Conservation (phyloP, 257 asterid species). For the Ilex asprella region DNA sequence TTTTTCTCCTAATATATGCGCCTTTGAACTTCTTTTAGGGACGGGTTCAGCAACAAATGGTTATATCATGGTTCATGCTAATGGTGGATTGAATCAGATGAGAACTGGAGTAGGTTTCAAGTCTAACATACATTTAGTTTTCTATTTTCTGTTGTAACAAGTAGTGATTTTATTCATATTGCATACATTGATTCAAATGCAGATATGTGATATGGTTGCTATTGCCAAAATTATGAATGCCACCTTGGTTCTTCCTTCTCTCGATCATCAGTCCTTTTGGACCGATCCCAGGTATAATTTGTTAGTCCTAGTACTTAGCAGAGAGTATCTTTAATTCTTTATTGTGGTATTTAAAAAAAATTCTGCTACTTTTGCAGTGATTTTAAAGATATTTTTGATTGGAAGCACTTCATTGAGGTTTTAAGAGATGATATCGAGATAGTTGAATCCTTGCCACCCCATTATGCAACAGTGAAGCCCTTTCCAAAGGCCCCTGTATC, state of each 20-base stretch:
- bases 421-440: conserved; percentile 50
- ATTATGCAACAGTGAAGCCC: conserved; percentile 35
- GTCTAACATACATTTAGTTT: neutral
- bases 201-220: conserved; percentile 81
- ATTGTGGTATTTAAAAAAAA: conserved; percentile 1
- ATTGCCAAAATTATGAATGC: conserved; percentile 53
- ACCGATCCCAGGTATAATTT: conserved; percentile 56
- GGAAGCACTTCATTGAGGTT: conserved; percentile 58
- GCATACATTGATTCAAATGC: neutral
- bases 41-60: conserved; percentile 33
- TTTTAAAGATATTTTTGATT: conserved; percentile 68
- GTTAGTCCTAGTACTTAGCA: neutral
- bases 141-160: neutral
- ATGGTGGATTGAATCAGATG: conserved; percentile 81
- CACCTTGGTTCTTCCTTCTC: conserved; percentile 63
- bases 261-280: conserved; percentile 65
- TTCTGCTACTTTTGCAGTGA: conserved; percentile 28
- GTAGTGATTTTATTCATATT: neutral
- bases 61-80: conserved; percentile 52
- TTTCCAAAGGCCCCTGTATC: conserved; percentile 57
- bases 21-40: conserved; percentile 21
- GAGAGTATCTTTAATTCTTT: neutral
- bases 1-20: neutral
- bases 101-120: conserved; percentile 54
- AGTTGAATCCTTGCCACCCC: conserved; percentile 45